Evolutionary conservation across 441 rosid genomes (phyloP).

Genomic region (Rhodomyrtus psidioides): DNA sequence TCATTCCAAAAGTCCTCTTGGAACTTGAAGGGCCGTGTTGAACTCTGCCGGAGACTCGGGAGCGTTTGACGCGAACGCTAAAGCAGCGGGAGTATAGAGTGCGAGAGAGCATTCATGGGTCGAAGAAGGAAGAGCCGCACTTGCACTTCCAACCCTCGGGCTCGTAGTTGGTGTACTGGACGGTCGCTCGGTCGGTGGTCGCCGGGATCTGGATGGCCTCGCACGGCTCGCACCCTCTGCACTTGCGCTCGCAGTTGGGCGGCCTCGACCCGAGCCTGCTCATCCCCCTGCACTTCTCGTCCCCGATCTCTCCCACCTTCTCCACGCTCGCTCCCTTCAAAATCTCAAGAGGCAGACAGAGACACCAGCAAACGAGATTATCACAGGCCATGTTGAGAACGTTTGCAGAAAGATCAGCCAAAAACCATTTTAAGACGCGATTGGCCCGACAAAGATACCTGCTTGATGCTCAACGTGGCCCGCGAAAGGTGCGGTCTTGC

Average conservation of each 20-base stretch:
- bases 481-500: background rate
- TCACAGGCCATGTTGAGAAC: background rate
- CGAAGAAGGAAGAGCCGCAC: constrained; percentile 25
- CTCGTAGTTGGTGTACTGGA: constrained; percentile 26
- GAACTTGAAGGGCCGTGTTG: background rate
- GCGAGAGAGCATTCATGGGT: constrained; percentile 10
- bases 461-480: background rate
- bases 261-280: constrained; percentile 36
- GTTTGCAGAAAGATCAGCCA: background rate
- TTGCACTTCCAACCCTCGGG: constrained; percentile 46
- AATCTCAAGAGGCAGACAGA: background rate
- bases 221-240: constrained; percentile 25
- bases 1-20: background rate
- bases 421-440: background rate
- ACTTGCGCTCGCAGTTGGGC: constrained; percentile 23
- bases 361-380: background rate
- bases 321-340: background rate
- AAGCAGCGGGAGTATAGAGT: background rate
- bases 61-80: background rate
- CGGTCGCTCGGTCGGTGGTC: constrained; percentile 2
- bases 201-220: constrained; percentile 26
- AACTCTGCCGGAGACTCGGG: background rate
- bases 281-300: background rate
- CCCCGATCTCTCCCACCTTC: background rate
- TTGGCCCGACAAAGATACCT: background rate